Evolutionary conservation across 2,329 filamentous ascomycete genomes (phyloP), one percentile per base, ranked within the genome.

Genomic region (Colletotrichum lini): DNA sequence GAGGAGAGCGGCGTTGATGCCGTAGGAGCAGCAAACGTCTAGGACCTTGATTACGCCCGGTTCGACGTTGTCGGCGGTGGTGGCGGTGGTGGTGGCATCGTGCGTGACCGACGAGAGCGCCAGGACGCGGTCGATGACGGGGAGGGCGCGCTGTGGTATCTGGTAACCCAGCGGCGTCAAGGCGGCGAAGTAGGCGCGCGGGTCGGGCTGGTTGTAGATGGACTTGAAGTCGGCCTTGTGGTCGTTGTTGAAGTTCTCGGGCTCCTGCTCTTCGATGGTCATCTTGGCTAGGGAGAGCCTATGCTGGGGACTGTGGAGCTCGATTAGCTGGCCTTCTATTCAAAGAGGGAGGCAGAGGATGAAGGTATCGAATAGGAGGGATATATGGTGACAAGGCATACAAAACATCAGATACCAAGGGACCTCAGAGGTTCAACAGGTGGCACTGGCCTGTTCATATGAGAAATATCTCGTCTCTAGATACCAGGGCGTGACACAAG

Each of bases 221-320:
- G 54, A 70, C 5, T 44, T 60, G 53, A 70, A 70, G 56, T 70
- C 67, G 9, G 67, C 67, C 40, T 67, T 70, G 26, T 54, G 62
- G 4, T 16, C 59, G 49, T 53, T 66, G 54, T 30, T 60, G 26
- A 66, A 47, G 12, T 23, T 45, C 7, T 70, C 62, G 4, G 56
- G 54, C 35, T 10, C 35, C 0, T n/a, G 45, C 42, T 70, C 63
- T 60, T 66, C 62, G 44, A 58, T 52, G 12, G 53, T 65, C 60
- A 69, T 69, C 4, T 52, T 62, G 8, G 10, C 16, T 18, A 8
- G 44, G 16, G 1, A 8, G 15, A 47, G 44, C 10, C 18, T 9
- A 47, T 8, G 8, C 15, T 21, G 44, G 10, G 18, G 2, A 47
- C 18, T n/a, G 10, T n/a, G 6, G 8, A 35, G 30, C 30, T 45